Evolutionary conservation across 75 land plant species (phyloP), one percentile per base, ranked within the genome.

Genomic region (Chamaecyparis obtusa): DNA sequence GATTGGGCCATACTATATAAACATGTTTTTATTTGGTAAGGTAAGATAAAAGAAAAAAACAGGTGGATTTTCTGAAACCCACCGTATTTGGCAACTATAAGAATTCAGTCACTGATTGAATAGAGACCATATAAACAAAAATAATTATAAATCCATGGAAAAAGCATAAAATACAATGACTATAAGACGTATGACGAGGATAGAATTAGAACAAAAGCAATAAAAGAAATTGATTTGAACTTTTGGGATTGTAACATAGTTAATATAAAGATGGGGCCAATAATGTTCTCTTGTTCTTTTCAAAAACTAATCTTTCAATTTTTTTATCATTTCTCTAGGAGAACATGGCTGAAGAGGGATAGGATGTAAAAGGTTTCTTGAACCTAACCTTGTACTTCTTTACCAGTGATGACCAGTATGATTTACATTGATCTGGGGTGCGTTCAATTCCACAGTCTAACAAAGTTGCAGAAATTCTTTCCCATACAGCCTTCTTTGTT

Each of bases 391-490:
- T 84, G 39, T 90, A 90, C 84, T 87, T 87, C 69, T 88, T 91
- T 43, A 90, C 86, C 36, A 90, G 85, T 49, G 92, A 89, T 19
- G 87, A 82, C 92, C 92, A 91, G 88, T 88, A 86, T 13, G 92
- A 87, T 41, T 86, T 90, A 82, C 92, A 91, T 83, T 91, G 92
- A 81, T 90, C 89, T 24, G 88, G 92, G 46, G 33, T 88, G 27
- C 90, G 87, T 30, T 90, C 85, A 72, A 85, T 86, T 35, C 92
- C 92, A 39, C 7, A 32, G 37, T 77, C 86, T 27, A 78, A 75
- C 43, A 90, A 55, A 32, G 60, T 51, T 24, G 84, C 84, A 36
- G 92, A 56, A 57, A 91, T 69, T 39, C 85, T 84, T 54, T 90
- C 84, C 92, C 92, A 91, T 16, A 86, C n/a, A 41, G 85, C 84